These are phyloP conservation scores for Solanum etuberosum DNA, from an alignment of 257 asterid genomes.

Conservation along the genomic window DNA sequence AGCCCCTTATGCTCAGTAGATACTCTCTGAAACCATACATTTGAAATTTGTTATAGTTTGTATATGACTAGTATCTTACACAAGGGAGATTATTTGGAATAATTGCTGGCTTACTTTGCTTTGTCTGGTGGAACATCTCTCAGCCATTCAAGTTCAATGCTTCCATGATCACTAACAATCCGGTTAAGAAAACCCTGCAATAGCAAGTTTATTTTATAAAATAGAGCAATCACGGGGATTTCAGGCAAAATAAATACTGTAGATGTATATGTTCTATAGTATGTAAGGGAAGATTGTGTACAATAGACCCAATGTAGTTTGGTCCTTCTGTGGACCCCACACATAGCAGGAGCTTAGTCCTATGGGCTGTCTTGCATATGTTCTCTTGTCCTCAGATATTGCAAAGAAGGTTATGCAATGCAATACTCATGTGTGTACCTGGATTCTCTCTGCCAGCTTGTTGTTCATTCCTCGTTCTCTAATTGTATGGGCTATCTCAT, in stretches of 20 bases:
- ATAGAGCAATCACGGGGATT: slow-evolving; percentile 6
- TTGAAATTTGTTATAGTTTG: slow-evolving; percentile 4
- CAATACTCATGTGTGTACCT: slow-evolving; percentile 27
- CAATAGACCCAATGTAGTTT: neutral
- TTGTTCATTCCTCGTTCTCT: slow-evolving; percentile 98
- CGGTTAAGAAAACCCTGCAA: slow-evolving; percentile 84
- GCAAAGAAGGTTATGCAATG: neutral
- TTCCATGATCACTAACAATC: slow-evolving; percentile 74
- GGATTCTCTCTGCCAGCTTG: slow-evolving; percentile 80
- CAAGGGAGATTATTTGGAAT: neutral
- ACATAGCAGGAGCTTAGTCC: neutral
- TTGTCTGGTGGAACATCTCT: slow-evolving; percentile 88
- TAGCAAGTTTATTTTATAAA: slow-evolving; percentile 6
- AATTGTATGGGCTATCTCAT: slow-evolving; percentile 71
- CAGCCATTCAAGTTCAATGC: slow-evolving; percentile 91
- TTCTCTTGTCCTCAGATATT: neutral
- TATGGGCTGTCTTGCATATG: neutral
- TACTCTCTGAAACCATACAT: slow-evolving; percentile 59
- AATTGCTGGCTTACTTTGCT: slow-evolving; percentile 59
- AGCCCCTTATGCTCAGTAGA: slow-evolving; percentile 81
- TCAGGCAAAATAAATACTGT: neutral
- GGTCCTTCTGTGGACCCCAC: neutral
- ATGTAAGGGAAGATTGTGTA: neutral
- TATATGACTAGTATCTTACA: neutral
- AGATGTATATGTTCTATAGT: neutral